These are phyloP conservation scores for Malbranchea zuffiana DNA, from an alignment of 2,329 filamentous ascomycete genomes.

Conservation along the genomic window DNA sequence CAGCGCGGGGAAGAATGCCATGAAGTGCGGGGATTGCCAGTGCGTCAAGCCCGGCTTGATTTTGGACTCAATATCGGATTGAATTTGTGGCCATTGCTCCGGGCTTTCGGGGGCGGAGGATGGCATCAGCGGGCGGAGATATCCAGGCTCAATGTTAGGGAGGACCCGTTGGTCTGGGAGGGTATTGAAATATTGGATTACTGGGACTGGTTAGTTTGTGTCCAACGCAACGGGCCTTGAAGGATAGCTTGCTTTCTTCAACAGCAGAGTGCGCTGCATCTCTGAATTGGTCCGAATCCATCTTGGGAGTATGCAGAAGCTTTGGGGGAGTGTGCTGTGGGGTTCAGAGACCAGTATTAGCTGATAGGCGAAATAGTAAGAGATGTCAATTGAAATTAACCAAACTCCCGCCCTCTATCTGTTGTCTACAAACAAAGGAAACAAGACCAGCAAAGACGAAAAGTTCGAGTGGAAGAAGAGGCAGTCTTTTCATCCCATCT, in stretches of 20 bases:
- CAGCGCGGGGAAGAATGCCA: slow-evolving; percentile 85
- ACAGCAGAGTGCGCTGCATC: slow-evolving; percentile 65
- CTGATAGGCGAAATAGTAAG: too few species aligned
- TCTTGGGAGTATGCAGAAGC: slow-evolving; percentile 31
- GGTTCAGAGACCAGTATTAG: too few species aligned
- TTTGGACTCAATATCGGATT: slow-evolving; percentile 69
- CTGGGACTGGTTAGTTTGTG: slow-evolving; percentile 35
- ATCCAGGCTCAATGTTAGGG: slow-evolving; percentile 70
- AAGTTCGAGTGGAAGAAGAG: too few species aligned
- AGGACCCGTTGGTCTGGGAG: slow-evolving; percentile 61
- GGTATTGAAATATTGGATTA: slow-evolving; percentile 72
- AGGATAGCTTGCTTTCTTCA: slow-evolving; percentile 59
- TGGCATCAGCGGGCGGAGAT: slow-evolving; percentile 71
- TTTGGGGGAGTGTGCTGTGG: too few species aligned
- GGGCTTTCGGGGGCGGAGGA: slow-evolving; percentile 53
- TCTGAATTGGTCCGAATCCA: slow-evolving; percentile 72
- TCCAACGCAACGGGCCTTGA: too few species aligned
- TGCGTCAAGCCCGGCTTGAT: slow-evolving; percentile 90
- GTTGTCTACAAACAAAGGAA: too few species aligned
- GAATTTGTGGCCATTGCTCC: slow-evolving; percentile 65
- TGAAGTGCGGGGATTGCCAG: slow-evolving; percentile 90
- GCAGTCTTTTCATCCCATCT: too few species aligned
- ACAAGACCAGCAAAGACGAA: too few species aligned
- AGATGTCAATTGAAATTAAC: too few species aligned
- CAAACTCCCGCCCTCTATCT: too few species aligned